Evolutionary conservation across 441 rosid species (phyloP), one percentile per base, ranked within the genome.

Genomic region (Euphorbia celastroides): DNA sequence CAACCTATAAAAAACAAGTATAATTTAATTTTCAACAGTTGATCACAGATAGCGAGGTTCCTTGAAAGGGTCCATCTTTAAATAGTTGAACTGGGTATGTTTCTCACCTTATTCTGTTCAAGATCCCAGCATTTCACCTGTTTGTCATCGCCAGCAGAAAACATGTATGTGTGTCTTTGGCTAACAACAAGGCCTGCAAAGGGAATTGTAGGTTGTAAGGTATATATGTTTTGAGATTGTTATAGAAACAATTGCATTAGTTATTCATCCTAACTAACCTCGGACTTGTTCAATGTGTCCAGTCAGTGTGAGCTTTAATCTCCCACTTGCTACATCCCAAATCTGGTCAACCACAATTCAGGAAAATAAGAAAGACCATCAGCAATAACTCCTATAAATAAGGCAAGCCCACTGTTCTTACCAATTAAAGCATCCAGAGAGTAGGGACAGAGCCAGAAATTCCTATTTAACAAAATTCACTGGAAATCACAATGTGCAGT

Each of bases 81-180:
- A 42, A 59, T 32, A 41, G 8, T 60, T 57, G 19, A 52, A 48
- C 20, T 41, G 55, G 51, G 32, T 14, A 13, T 50, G 68, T 58
- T 66, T 56, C 76, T 75, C 32, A 92, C 97, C 97, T 94, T 92
- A 72, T 94, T 94, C 77, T 94, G 99, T 73, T 94, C 99, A 81
- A 94, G 98, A 72, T 94, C 99, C 98, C 97, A 94, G 75, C 99
- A 94, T 78, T 94, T 94, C 70, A 92, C 99, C 84, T 88, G 97
- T 61, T 92, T 94, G 75, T 94, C 99, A 78, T 94, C 98, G 65
- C 99, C 98, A 75, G 99, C 97, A 63, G 96, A 92, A 78, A 92
- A 94, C 97, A 94, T 86, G 75, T 92, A 94, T 7, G 97, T 89
- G 72, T 88, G 96, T 68, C 82, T 85, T 74, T 64, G 82, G 74